These are phyloP conservation scores for Brassica incana DNA, from an alignment of 345 rosid genomes.

Conservation along the genomic window DNA sequence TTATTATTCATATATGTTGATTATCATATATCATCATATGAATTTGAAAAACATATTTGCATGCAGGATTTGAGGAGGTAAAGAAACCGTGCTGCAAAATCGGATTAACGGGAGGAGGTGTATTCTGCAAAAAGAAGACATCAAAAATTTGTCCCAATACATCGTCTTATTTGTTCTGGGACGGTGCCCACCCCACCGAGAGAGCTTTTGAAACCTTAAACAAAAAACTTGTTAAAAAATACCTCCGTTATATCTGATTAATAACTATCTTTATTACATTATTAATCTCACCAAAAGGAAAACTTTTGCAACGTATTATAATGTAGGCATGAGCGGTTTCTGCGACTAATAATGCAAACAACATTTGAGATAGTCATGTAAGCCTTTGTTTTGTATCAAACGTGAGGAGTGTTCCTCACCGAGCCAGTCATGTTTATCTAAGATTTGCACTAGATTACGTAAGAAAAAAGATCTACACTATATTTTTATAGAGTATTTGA, in stretches of 20 bases:
- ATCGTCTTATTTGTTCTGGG: conserved; percentile 38
- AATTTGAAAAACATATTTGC: background rate
- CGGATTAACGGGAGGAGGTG: conserved; percentile 29
- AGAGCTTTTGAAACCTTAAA: conserved; percentile 33
- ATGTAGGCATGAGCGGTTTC: background rate
- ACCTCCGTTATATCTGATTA: conserved; percentile 5
- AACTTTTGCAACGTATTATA: conserved; percentile 20
- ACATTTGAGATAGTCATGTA: background rate
- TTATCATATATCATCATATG: background rate
- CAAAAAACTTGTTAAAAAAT: conserved; percentile 10
- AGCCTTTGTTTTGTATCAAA: conserved; percentile 5
- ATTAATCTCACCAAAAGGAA: background rate
- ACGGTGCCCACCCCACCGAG: conserved; percentile 46
- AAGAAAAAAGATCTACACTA: too few relatives aligned
- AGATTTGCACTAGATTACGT: background rate
- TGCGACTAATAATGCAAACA: conserved; percentile 7
- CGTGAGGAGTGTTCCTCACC: background rate
- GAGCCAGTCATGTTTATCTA: background rate
- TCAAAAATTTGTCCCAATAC: conserved; percentile 16
- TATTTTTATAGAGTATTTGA: background rate
- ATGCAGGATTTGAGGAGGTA: conserved; percentile 31
- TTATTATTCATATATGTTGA: background rate
- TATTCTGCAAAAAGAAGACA: conserved; percentile 11
- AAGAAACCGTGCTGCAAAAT: conserved; percentile 38
- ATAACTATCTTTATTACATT: background rate